phyloP scores from a whole-genome alignment of 2,329 filamentous ascomycete species.

The Gaeumannomyces tritici region DNA sequence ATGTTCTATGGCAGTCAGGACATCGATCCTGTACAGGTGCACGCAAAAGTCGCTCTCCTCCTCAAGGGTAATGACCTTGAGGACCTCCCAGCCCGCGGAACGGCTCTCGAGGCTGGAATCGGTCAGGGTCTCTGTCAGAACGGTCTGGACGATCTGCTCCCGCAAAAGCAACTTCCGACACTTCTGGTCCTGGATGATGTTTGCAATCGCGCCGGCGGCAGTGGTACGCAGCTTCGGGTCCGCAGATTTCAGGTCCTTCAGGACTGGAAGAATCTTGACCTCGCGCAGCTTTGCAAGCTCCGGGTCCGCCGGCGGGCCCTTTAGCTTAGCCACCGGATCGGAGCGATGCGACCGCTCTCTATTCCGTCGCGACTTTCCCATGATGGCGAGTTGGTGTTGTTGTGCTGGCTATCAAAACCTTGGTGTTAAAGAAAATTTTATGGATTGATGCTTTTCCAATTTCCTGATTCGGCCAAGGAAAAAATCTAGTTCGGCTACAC shows the following conservation, averaged over 20 bases:
- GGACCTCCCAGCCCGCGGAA: constrained; percentile 58
- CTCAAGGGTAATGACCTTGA: constrained; percentile 50
- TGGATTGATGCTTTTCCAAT: too few relatives aligned
- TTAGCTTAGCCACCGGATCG: constrained; percentile 45
- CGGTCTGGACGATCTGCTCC: constrained; percentile 54
- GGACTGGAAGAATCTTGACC: constrained; percentile 51
- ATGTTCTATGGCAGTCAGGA: constrained; percentile 50
- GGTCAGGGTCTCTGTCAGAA: constrained; percentile 55
- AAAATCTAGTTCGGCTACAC: not conserved
- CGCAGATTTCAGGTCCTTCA: constrained; percentile 49
- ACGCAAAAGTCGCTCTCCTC: constrained; percentile 60
- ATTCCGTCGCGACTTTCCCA: constrained; percentile 52
- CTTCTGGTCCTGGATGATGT: constrained; percentile 50
- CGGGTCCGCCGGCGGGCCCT: constrained; percentile 53
- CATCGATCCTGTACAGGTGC: constrained; percentile 52
- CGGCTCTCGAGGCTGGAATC: constrained; percentile 54
- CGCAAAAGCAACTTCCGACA: constrained; percentile 56
- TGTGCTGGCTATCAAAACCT: not conserved
- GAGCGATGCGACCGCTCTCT: constrained; percentile 38
- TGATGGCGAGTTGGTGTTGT: constrained; percentile 17
- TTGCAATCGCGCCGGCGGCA: constrained; percentile 50
- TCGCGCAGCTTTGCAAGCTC: constrained; percentile 55
- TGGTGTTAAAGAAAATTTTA: not conserved
- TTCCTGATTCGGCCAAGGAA: not conserved
- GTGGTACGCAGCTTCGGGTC: constrained; percentile 49